A percentile compares a stretch with the other conserved stretches of the same genome.
These are phyloP conservation scores for Apiospora aurea DNA, from an alignment of 2,329 filamentous ascomycete genomes.

Conservation along the genomic window DNA sequence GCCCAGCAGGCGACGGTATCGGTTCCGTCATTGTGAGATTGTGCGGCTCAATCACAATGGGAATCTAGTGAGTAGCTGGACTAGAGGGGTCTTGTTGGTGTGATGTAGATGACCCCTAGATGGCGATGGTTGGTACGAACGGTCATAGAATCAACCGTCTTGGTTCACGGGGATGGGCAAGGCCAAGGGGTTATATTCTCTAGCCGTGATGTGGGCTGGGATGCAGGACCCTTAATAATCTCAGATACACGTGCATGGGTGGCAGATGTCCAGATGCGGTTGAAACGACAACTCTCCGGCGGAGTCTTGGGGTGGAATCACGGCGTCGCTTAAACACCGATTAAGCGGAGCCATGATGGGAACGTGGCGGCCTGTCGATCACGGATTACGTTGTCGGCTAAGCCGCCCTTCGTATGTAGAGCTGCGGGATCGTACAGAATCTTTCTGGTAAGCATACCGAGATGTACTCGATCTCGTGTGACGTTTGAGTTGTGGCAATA, in stretches of 20 bases:
- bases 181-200: neutral
- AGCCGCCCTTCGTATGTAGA: neutral
- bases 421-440: neutral
- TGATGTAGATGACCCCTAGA: neutral
- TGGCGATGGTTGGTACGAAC: neutral
- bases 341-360: neutral
- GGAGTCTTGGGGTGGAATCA: slow-evolving; percentile 10
- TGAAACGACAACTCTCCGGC: slow-evolving; percentile 7
- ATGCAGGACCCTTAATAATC: neutral
- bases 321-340: neutral
- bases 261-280: slow-evolving; percentile 3
- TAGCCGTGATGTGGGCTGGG: neutral
- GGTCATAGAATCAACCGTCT: neutral
- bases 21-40: slow-evolving; percentile 39
- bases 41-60: neutral
- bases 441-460: neutral
- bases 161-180: neutral
- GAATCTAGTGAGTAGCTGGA: neutral
- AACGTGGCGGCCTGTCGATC: slow-evolving; percentile 3
- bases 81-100: neutral
- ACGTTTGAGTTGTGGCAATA: neutral
- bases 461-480: neutral
- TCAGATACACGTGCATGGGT: neutral
- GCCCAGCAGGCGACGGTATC: slow-evolving; percentile 69
- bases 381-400: neutral